Conservation (phyloP, 2,329 filamentous ascomycete species). For the Arthrobotrys pseudoclavata region DNA sequence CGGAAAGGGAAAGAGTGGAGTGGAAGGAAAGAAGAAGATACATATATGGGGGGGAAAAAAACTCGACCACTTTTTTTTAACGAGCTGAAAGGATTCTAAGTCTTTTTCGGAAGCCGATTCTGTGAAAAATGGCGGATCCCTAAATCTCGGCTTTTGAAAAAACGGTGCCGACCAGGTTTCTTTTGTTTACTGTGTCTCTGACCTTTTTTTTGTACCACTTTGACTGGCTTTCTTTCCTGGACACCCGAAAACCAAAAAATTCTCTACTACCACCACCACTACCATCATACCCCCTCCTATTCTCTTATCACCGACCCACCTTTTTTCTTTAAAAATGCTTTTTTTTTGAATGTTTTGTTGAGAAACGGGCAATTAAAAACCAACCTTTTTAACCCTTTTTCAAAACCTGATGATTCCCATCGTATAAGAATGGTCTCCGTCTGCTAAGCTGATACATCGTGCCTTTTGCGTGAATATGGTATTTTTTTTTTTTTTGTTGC, state of each 20-base stretch:
- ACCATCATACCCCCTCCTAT: conserved; percentile 17
- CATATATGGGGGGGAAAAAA: conserved; percentile 39
- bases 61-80: conserved; percentile 26
- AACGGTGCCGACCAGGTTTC: conserved; percentile 38
- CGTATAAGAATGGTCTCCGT: conserved; percentile 8
- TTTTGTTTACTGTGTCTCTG: conserved; percentile 36
- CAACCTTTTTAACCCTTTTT: conserved; percentile 58
- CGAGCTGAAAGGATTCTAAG: conserved; percentile 54
- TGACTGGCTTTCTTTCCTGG: conserved; percentile 52
- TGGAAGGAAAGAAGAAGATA: conserved; percentile 39
- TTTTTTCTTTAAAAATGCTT: conserved; percentile 58
- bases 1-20: conserved; percentile 57
- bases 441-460: conserved; percentile 9
- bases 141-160: conserved; percentile 39
- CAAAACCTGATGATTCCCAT: conserved; percentile 32
- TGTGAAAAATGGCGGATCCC: conserved; percentile 36
- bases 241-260: conserved; percentile 42
- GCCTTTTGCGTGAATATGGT: conserved; percentile 16
- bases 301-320: conserved; percentile 3
- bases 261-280: not conserved
- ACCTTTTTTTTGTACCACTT: conserved; percentile 35
- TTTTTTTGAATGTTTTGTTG: conserved; percentile 60
- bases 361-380: conserved; percentile 60
- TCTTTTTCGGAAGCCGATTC: conserved; percentile 44
- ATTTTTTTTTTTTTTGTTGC: not conserved